Base-by-base conservation (phyloP, 495 filamentous ascomycete genomes). In the Penicillium roqueforti region DNA sequence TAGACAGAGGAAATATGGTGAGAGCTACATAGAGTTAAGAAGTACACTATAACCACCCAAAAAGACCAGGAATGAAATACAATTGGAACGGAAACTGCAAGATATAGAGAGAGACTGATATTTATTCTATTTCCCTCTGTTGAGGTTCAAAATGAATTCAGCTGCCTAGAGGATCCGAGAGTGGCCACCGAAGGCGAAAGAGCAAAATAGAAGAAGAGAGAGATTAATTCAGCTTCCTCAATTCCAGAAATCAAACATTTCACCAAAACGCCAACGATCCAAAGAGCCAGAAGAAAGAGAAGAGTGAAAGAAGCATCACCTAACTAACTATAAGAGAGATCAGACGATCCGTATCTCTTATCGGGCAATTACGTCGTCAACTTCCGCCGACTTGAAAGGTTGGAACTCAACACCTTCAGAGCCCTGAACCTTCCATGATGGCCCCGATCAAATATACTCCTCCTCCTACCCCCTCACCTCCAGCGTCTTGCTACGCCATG, bases 401-500 rank as follows among this genome's bases (percentile, higher is more conserved):
- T 47, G 25, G 3, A 14, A 18, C 42, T 9, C 34, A 37, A 11
- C 43, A 16, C n/a, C 6, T 36, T 6, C 13, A 32, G 14, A 6
- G n/a, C 1, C 7, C 14, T 7, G 9, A 46, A 25, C 47, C 16
- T 41, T 34, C 45, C 53, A 73, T 73, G 65, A 61, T 68, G 53
- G 61, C 55, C 54, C 55, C 62, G 13, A 54, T 66, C 49, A 68
- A 74, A 60, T 75, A 65, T 60, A 77, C 74, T 16, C 72, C 73
- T 57, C 73, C 74, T 47, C 62, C 74, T 9, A 71, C 74, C 39
- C 81, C 80, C 6, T 97, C 93, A 20, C 91, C 95, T 6, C 78
- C 89, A 1, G 91, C 87, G 14, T 96, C 91, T 56, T 95, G 91
- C 77, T 97, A 96, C 80, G 93, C 92, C 62, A 79, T 97, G 76